Conservation (phyloP, 306 rosid species). For the Benincasa hispida region DNA sequence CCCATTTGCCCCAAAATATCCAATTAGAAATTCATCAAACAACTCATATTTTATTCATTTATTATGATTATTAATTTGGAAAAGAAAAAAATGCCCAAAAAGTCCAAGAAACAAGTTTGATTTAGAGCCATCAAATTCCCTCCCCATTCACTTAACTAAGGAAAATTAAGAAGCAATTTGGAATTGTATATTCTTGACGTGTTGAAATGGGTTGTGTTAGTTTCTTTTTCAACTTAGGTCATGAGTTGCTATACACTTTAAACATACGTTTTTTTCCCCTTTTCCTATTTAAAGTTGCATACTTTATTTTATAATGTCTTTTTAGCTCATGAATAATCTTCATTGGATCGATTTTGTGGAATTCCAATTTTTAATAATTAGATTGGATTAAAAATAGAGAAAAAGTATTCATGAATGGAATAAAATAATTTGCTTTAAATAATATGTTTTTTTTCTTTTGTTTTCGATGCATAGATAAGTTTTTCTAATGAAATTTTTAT, state of each 20-base stretch:
- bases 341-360: not conserved
- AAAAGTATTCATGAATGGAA: no score
- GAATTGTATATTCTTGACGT: conserved; percentile 1
- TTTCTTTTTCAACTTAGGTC: not conserved
- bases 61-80: not conserved
- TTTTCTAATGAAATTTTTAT: no score
- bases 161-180: not conserved
- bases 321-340: no score
- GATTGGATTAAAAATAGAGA: no score
- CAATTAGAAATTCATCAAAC: not conserved
- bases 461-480: no score
- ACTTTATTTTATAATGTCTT: not conserved
- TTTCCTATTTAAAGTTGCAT: not conserved
- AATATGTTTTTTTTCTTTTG: no score
- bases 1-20: not conserved
- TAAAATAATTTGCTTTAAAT: no score
- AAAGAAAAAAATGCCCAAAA: not conserved
- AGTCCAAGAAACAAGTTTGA: not conserved
- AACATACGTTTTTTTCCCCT: not conserved
- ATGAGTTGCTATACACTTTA: not conserved
- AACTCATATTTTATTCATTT: not conserved
- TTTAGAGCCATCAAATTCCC: not conserved
- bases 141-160: not conserved
- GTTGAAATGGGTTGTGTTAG: not conserved
- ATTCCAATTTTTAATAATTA: no score